Percentiles rank a stretch among this genome's conserved stretches.
Evolutionary conservation across 2,329 filamentous ascomycete species (phyloP).

Genomic region (Metarhizium rileyi): DNA sequence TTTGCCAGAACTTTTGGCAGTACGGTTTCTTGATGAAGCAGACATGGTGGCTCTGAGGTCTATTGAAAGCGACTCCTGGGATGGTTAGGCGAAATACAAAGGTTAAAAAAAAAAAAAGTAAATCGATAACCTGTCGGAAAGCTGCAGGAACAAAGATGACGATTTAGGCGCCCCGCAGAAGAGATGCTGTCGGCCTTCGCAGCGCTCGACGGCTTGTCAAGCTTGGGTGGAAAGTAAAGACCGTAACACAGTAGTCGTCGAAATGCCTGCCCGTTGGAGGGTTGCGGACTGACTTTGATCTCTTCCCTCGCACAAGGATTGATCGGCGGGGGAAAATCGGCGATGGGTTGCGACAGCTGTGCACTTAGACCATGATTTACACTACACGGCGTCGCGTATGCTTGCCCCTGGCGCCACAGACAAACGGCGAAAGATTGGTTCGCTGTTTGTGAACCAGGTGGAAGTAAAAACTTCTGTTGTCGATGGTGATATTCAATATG

Average conservation of each 20-base stretch:
- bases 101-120: conserved; percentile 6
- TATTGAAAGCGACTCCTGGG: conserved; percentile 8
- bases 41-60: conserved; percentile 38
- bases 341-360: background rate
- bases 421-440: background rate
- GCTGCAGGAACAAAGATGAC: conserved; percentile 13
- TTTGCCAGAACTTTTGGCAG: conserved; percentile 47
- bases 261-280: conserved; percentile 12
- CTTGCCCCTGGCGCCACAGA: background rate
- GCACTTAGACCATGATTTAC: conserved; percentile 5
- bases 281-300: conserved; percentile 5
- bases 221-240: conserved; percentile 28
- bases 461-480: background rate
- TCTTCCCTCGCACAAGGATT: conserved; percentile 5
- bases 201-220: conserved; percentile 12
- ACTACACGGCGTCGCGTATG: background rate
- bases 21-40: conserved; percentile 47
- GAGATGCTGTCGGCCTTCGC: conserved; percentile 7
- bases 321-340: background rate
- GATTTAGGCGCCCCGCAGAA: conserved; percentile 12
- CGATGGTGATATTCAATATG: background rate
- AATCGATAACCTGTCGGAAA: conserved; percentile 6
- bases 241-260: conserved; percentile 25
- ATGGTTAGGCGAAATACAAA: conserved; percentile 17
- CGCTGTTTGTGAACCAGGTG: background rate